These are phyloP conservation scores for Viola odorata DNA, from an alignment of 345 rosid genomes.

Conservation along the genomic window DNA sequence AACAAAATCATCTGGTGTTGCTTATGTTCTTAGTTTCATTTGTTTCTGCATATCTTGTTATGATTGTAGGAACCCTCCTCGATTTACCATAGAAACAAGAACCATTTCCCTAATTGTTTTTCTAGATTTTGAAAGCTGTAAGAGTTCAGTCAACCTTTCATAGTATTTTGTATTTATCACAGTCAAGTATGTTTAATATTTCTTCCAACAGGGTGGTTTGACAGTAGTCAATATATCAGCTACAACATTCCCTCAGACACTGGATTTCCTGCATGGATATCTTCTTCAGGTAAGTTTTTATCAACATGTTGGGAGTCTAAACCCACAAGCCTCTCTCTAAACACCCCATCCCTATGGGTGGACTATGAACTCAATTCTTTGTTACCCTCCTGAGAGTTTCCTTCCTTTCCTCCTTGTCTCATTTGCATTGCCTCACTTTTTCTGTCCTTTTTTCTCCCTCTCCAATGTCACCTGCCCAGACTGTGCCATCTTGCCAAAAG, in stretches of 20 bases:
- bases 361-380: no score
- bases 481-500: no score
- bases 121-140: constrained; percentile 13
- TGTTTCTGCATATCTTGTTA: neutral
- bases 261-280: no score
- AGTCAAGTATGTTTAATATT: no score
- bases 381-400: no score
- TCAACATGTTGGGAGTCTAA: no score
- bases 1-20: neutral
- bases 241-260: constrained; percentile 6
- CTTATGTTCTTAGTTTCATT: neutral
- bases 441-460: no score
- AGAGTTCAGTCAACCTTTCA: no score
- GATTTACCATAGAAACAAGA: neutral
- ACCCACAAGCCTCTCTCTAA: constrained; percentile 64
- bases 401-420: neutral
- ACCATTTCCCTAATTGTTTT: neutral
- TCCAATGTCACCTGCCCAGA: no score
- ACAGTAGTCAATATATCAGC: constrained; percentile 75
- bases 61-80: no score
- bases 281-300: no score
- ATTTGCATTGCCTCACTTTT: neutral
- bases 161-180: no score
- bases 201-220: constrained; percentile 29
- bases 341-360: constrained; percentile 19